Evolutionary conservation across 441 rosid genomes (phyloP), one percentile per base, ranked within the genome.

Genomic region (Populus hybrid): DNA sequence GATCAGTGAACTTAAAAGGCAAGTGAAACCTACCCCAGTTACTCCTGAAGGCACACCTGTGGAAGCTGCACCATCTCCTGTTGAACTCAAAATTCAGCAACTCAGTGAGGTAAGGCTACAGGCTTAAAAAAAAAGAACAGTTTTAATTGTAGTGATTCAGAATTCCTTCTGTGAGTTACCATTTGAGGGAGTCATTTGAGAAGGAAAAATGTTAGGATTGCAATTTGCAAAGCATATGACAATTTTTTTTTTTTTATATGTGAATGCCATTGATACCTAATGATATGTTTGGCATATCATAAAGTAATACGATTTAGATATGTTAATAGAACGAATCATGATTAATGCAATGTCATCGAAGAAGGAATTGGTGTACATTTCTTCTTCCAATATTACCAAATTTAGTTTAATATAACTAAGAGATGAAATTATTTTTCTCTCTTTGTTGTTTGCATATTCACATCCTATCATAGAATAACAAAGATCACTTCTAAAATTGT

Each of bases 1-100:
- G 78, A 90, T 93, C 68, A 92, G 78, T 75, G 93, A 90, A 74
- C 95, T 95, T 70, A 92, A 93, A 88, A 92, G 89, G 88, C 91
- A 91, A 82, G 83, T 93, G 67, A 91, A 90, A 87, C 97, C 98
- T 21, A 78, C 88, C 9, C 86, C 89, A 6, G 97, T 91, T 64
- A 83, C 97, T 61, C 94, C 97, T 3, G 91, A 87, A 35, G 98
- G 99, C 16, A 81, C 81, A 5, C 86, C 93, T 36, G 86, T 89
- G 7, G 89, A 90, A 71, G 77, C 90, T 59, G 71, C 86, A 0
- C 90, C 94, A 0, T 93, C 98, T 35, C 80, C 89, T 2, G 86
- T 86, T 53, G 93, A 94, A 65, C 75, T 89, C 80, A 74, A 89
- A 82, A 91, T 95, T 83, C 88, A 86, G 84, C 92, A 89, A 77